phyloP scores from a whole-genome alignment of 2,329 filamentous ascomycete genomes.

The Pyricularia grisea region DNA sequence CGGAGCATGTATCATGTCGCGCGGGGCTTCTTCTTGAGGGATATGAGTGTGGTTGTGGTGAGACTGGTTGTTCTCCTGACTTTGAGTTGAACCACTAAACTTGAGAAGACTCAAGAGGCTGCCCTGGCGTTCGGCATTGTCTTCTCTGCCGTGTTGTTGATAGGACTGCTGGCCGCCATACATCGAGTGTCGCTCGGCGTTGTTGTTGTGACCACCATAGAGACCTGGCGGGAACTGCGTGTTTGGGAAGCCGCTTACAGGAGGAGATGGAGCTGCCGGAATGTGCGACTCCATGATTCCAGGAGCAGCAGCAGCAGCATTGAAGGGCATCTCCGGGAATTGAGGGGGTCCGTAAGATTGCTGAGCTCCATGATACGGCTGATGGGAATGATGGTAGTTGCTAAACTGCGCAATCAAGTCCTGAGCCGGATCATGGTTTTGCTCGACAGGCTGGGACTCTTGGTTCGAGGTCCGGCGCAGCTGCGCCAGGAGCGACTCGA shows the following conservation, averaged over 20 bases:
- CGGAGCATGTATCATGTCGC: conserved; percentile 41
- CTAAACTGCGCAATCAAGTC: conserved; percentile 22
- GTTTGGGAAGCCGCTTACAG: conserved; percentile 26
- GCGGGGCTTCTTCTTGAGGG: conserved; percentile 15
- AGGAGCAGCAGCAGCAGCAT: conserved; percentile 14
- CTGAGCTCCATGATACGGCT: conserved; percentile 17
- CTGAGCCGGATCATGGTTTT: conserved; percentile 10
- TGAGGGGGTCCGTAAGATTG: conserved; percentile 1
- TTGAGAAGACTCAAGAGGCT: conserved; percentile 52
- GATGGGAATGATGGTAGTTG: conserved; percentile 18
- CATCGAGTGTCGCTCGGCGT: background rate
- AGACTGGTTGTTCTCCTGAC: background rate
- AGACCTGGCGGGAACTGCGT: conserved; percentile 27
- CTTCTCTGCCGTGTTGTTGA: background rate
- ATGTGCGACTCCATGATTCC: conserved; percentile 17
- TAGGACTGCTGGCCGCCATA: background rate
- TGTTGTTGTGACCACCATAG: background rate
- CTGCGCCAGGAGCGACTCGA: conserved; percentile 32
- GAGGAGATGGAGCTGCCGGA: conserved; percentile 36
- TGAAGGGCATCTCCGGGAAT: conserved; percentile 12
- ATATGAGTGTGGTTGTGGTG: background rate
- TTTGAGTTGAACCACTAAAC: conserved; percentile 35
- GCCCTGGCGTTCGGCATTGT: conserved; percentile 3
- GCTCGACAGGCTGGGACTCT: conserved; percentile 10
- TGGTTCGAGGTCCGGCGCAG: conserved; percentile 23